Conservation (phyloP, 352 stramenopile genomes). For the Phytophthora hybrid region DNA sequence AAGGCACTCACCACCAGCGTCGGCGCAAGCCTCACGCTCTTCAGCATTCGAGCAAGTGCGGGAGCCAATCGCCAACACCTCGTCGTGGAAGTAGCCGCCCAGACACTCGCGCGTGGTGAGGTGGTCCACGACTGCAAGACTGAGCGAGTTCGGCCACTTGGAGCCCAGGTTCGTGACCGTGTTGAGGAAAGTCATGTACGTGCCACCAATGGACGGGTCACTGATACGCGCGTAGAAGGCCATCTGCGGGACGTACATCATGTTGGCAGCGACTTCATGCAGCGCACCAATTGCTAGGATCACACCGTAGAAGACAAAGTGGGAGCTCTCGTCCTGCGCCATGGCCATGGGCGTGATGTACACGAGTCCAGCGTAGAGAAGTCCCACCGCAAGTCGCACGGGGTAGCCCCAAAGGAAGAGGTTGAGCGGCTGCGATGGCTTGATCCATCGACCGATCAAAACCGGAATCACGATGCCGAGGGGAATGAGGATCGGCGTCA, state of each 20-base stretch:
- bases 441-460: constrained; percentile 80
- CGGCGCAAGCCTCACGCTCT: constrained; percentile 64
- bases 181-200: constrained; percentile 99
- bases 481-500: constrained; percentile 89
- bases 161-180: constrained; percentile 98
- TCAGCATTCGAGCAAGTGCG: constrained; percentile 82
- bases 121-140: constrained; percentile 82
- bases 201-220: constrained; percentile 98
- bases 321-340: constrained; percentile 75
- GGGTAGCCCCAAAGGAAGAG: constrained; percentile 88
- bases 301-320: constrained; percentile 84
- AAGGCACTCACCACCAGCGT: constrained; percentile 72
- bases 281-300: constrained; percentile 74
- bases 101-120: constrained; percentile 85
- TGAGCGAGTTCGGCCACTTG: constrained; percentile 94
- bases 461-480: constrained; percentile 90
- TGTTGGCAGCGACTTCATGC: constrained; percentile 89
- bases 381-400: constrained; percentile 81
- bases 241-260: constrained; percentile 97
- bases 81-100: constrained; percentile 69
- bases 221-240: constrained; percentile 98
- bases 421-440: constrained; percentile 72
- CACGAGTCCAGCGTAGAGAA: constrained; percentile 87
- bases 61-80: constrained; percentile 78
- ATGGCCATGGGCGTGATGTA: constrained; percentile 85